These are phyloP conservation scores for Jacaranda mimosifolia DNA, from an alignment of 257 asterid genomes.

Conservation along the genomic window DNA sequence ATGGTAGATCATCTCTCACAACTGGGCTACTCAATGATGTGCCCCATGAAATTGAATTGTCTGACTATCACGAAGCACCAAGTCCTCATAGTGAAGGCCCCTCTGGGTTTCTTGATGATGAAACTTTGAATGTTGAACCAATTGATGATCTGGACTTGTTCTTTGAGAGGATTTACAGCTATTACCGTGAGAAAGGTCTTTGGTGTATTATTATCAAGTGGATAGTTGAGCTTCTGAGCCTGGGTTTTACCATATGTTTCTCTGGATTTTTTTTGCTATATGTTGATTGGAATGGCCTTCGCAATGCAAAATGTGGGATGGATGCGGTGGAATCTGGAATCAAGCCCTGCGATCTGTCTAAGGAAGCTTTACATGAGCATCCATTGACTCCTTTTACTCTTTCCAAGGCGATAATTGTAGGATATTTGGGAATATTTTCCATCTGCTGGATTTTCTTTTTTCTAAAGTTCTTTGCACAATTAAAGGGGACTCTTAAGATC, in stretches of 20 bases:
- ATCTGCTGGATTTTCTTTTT: conserved; percentile 84
- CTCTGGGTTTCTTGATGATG: conserved; percentile 91
- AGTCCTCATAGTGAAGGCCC: conserved; percentile 95
- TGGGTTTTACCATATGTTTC: conserved; percentile 86
- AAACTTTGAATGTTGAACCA: conserved; percentile 69
- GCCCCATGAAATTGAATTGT: conserved; percentile 82
- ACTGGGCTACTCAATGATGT: conserved; percentile 69
- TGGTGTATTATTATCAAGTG: conserved; percentile 95
- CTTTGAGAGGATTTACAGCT: conserved; percentile 88
- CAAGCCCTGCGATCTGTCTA: conserved; percentile 87
- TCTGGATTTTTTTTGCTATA: conserved; percentile 85
- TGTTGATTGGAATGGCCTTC: conserved; percentile 97
- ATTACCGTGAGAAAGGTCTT: conserved; percentile 94
- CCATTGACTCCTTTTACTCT: conserved; percentile 86
- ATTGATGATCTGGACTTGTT: conserved; percentile 90
- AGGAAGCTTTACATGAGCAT: conserved; percentile 90
- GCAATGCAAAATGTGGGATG: conserved; percentile 98
- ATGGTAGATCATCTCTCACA: conserved; percentile 64
- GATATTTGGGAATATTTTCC: conserved; percentile 88
- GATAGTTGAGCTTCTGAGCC: conserved; percentile 86
- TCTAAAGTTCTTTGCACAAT: conserved; percentile 84
- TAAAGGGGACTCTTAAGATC: conserved; percentile 84
- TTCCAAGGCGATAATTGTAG: conserved; percentile 77
- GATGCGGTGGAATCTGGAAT: conserved; percentile 98
- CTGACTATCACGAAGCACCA: conserved; percentile 82